phyloP scores from a whole-genome alignment of 441 rosid genomes.

The Erodium moschatum region DNA sequence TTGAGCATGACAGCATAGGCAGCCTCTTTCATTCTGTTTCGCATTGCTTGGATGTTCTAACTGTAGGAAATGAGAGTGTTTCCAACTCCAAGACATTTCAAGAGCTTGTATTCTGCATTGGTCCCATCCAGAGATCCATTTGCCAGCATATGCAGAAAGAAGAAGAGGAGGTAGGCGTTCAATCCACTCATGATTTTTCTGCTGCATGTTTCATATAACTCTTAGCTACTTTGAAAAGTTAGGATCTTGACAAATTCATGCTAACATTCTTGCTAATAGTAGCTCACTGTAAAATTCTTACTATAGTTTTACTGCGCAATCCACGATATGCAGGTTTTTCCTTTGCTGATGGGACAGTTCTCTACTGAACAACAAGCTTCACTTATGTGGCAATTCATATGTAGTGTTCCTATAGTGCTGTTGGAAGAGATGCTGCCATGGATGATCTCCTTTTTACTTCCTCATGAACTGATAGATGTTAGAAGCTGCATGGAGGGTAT shows the following conservation, averaged over 20 bases:
- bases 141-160: conserved; percentile 64
- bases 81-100: conserved; percentile 27
- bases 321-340: conserved; percentile 49
- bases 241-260: not conserved
- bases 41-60: conserved; percentile 31
- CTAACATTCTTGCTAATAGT: conserved; percentile 6
- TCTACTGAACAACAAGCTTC: conserved; percentile 50
- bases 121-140: conserved; percentile 43
- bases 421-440: conserved; percentile 53
- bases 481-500: conserved; percentile 31
- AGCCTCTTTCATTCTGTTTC: conserved; percentile 38
- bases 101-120: conserved; percentile 38
- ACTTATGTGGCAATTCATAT: conserved; percentile 53
- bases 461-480: conserved; percentile 33
- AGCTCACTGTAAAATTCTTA: not conserved
- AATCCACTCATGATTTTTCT: too few species aligned
- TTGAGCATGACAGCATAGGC: conserved; percentile 54
- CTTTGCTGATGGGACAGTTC: conserved; percentile 46
- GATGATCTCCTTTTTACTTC: conserved; percentile 47
- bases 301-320: conserved; percentile 8
- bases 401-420: conserved; percentile 52
- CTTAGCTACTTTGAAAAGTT: not conserved
- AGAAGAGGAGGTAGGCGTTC: conserved; percentile 47
- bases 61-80: conserved; percentile 24
- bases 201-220: not conserved